phyloP scores from a whole-genome alignment of 1,139 yeast genomes.

The Hemisphaericaspora xylofermentans region DNA sequence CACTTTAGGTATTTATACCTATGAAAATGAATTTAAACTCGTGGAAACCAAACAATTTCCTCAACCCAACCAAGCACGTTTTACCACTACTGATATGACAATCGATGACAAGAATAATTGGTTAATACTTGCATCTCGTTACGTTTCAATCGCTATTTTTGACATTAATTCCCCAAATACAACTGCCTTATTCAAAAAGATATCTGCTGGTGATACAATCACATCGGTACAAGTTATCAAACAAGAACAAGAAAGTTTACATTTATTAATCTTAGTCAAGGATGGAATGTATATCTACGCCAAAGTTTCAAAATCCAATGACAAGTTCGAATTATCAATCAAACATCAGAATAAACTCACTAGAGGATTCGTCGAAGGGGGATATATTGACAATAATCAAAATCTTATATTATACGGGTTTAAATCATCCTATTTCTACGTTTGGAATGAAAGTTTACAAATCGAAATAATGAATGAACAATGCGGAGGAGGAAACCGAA shows the following conservation, averaged over 20 bases:
- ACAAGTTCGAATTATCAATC: slow-evolving; percentile 23
- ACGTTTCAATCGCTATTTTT: slow-evolving; percentile 63
- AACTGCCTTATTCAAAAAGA: slow-evolving; percentile 45
- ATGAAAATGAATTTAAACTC: slow-evolving; percentile 16
- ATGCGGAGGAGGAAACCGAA: slow-evolving; percentile 94
- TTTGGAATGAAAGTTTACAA: slow-evolving; percentile 82
- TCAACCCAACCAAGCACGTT: slow-evolving; percentile 47
- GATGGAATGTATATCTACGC: slow-evolving; percentile 60
- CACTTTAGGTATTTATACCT: slow-evolving; percentile 39
- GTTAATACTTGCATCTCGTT: slow-evolving; percentile 69
- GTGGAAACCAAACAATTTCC: slow-evolving; percentile 19
- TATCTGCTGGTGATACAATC: slow-evolving; percentile 73
- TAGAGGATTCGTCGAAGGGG: slow-evolving; percentile 81
- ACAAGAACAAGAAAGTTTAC: slow-evolving; percentile 15
- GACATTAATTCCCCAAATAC: slow-evolving; percentile 30
- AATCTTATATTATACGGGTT: slow-evolving; percentile 76
- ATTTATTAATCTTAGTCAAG: slow-evolving; percentile 51
- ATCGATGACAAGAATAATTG: slow-evolving; percentile 37
- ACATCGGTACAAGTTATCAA: slow-evolving; percentile 52
- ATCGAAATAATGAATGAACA: slow-evolving; percentile 64
- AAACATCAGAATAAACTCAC: slow-evolving; percentile 64
- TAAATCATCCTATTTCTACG: slow-evolving; percentile 71
- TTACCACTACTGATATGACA: slow-evolving; percentile 59
- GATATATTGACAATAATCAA: slow-evolving; percentile 44
- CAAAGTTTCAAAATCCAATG: slow-evolving; percentile 17